Evolutionary conservation across 352 stramenopile species (phyloP).

Genomic region (Stramenopiles sp.): DNA sequence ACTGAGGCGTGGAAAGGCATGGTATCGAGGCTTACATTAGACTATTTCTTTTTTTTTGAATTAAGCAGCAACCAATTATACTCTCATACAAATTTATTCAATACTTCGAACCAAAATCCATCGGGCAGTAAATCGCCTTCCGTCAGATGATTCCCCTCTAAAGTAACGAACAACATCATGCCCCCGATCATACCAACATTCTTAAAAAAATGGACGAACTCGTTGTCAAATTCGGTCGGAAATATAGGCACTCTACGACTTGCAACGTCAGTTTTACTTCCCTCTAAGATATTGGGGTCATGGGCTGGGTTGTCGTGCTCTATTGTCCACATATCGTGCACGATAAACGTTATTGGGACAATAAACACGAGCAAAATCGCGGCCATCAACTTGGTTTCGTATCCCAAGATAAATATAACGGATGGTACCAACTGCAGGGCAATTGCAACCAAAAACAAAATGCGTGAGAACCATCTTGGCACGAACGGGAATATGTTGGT

Average conservation of each 20-base stretch:
- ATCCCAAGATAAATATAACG: neutral
- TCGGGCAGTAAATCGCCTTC: neutral
- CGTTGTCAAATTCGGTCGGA: neutral
- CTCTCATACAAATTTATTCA: too few relatives aligned
- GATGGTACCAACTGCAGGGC: neutral
- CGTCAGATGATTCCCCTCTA: neutral
- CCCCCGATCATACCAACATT: slow-evolving; percentile 17
- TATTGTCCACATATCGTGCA: neutral
- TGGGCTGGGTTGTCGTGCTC: neutral
- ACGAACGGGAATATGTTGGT: neutral
- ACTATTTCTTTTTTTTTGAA: neutral
- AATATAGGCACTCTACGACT: slow-evolving; percentile 12
- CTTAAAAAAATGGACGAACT: slow-evolving; percentile 20
- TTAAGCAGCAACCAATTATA: too few relatives aligned
- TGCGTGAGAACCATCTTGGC: neutral
- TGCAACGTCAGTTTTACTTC: neutral
- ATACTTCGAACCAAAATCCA: neutral
- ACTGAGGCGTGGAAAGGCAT: too few relatives aligned
- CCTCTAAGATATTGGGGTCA: neutral
- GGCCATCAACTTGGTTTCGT: neutral
- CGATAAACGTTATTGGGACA: neutral
- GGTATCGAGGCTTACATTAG: neutral
- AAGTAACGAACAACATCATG: slow-evolving; percentile 12
- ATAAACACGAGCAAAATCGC: neutral
- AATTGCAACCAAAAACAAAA: neutral